Conservation (phyloP, 345 rosid species). For the Draba incana region DNA sequence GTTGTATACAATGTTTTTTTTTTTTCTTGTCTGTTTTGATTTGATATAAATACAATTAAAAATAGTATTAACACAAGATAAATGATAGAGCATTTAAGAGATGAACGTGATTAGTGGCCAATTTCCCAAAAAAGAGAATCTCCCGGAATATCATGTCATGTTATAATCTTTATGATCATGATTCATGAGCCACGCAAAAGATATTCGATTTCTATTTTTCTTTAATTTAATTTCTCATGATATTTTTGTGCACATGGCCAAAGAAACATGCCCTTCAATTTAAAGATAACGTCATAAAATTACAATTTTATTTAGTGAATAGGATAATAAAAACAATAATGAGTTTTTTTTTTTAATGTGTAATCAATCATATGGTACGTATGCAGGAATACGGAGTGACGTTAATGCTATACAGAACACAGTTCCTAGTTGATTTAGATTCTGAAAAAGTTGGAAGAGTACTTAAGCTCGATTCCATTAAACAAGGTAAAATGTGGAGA, state of each 20-base stretch:
- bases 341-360: background rate
- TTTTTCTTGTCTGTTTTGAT: slow-evolving; percentile 32
- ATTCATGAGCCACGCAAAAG: slow-evolving; percentile 18
- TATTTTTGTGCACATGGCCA: slow-evolving; percentile 10
- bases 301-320: background rate
- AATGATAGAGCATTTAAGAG: slow-evolving; percentile 39
- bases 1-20: background rate
- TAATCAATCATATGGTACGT: background rate
- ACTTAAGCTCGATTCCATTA: slow-evolving; percentile 74
- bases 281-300: too few species aligned
- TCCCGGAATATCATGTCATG: slow-evolving; percentile 33
- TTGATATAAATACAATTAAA: slow-evolving; percentile 33
- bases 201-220: slow-evolving; percentile 7
- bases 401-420: slow-evolving; percentile 61
- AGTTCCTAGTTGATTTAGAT: slow-evolving; percentile 68
- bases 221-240: background rate
- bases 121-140: slow-evolving; percentile 45
- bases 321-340: too few species aligned
- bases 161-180: slow-evolving; percentile 33
- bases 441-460: slow-evolving; percentile 52
- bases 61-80: slow-evolving; percentile 25
- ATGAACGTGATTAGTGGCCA: slow-evolving; percentile 42
- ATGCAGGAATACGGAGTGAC: slow-evolving; percentile 65
- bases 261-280: background rate
- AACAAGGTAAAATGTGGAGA: slow-evolving; percentile 65